Percentiles rank a stretch among this genome's conserved stretches.
Evolutionary conservation across 179 eudicot genomes (phyloP).

Genomic region (Amaranthus tricolor): DNA sequence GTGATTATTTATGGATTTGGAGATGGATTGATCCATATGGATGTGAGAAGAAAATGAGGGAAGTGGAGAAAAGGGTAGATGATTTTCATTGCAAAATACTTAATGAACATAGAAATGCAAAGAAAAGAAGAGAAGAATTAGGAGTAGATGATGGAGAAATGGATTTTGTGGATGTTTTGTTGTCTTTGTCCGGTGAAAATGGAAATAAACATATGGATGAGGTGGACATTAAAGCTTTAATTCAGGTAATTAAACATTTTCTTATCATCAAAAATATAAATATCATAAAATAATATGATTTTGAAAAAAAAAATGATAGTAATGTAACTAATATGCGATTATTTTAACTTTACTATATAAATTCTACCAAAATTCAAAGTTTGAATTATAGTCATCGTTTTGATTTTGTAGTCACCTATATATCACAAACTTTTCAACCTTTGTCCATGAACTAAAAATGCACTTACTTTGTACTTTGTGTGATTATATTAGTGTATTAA

Average conservation of each 20-base stretch:
- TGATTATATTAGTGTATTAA: too few species aligned
- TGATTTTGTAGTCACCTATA: too few species aligned
- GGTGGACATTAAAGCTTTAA: constrained; percentile 82
- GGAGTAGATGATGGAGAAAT: constrained; percentile 43
- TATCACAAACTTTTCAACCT: too few species aligned
- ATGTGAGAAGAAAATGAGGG: constrained; percentile 89
- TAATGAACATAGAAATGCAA: constrained; percentile 59
- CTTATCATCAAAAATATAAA: neutral
- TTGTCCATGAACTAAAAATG: too few species aligned
- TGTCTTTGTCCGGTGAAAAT: constrained; percentile 84
- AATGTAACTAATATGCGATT: too few species aligned
- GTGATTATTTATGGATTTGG: constrained; percentile 94
- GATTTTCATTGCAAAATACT: constrained; percentile 71
- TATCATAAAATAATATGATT: too few species aligned
- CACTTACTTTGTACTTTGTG: too few species aligned
- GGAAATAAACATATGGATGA: constrained; percentile 81
- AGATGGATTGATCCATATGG: constrained; percentile 91
- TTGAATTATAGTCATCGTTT: too few species aligned
- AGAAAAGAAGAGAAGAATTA: constrained; percentile 23
- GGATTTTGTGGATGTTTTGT: constrained; percentile 90
- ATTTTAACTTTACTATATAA: too few species aligned
- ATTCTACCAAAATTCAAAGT: too few species aligned
- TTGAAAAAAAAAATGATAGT: too few species aligned
- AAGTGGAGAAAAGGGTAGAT: constrained; percentile 89
- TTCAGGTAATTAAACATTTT: constrained; percentile 51